A percentile compares a stretch with the other conserved stretches of the same genome.
Conservation (phyloP, 305 asterid genomes). For the Fraxinus baroniana region DNA sequence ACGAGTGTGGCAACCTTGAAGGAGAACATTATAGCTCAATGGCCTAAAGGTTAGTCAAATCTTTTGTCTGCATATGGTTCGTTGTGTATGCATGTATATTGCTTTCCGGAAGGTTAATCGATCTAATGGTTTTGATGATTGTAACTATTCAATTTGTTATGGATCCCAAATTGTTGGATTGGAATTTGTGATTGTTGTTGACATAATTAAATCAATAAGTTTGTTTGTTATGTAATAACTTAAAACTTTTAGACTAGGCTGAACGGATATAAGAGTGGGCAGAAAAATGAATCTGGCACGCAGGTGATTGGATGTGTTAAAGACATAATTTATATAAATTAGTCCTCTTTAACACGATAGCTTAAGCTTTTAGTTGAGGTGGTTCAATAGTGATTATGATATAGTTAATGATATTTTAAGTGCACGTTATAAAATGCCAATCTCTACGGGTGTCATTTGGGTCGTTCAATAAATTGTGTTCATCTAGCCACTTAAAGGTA, state of each 20-base stretch:
- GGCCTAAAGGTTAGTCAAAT: slow-evolving; percentile 79
- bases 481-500: neutral
- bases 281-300: neutral
- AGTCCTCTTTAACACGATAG: neutral
- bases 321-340: too few relatives aligned
- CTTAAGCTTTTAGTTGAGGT: neutral
- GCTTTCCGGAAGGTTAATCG: neutral
- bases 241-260: neutral
- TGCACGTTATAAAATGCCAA: neutral
- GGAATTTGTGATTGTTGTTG: neutral
- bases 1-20: slow-evolving; percentile 76
- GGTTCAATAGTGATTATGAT: neutral
- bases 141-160: neutral
- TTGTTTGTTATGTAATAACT: neutral
- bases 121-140: neutral
- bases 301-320: neutral
- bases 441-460: neutral
- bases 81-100: neutral
- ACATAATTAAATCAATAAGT: neutral
- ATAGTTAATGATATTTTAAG: neutral
- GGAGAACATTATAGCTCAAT: slow-evolving; percentile 78
- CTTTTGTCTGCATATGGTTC: slow-evolving; percentile 15
- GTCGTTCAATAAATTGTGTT: neutral
- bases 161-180: neutral
- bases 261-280: neutral